These are phyloP conservation scores for Biscogniauxia mediterranea DNA, from an alignment of 2,329 filamentous ascomycete genomes.

Conservation along the genomic window DNA sequence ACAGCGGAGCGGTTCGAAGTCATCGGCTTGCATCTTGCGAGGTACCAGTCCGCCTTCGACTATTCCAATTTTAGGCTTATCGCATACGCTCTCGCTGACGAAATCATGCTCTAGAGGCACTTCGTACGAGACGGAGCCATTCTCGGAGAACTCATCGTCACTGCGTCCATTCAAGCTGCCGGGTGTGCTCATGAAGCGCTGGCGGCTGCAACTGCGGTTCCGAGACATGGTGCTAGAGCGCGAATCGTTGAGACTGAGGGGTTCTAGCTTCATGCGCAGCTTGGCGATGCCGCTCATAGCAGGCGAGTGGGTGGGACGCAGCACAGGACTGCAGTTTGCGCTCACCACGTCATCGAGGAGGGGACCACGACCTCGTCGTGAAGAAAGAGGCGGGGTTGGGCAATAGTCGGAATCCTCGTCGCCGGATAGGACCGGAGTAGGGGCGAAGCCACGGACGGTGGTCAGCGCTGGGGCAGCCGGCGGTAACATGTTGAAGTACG, in stretches of 20 bases:
- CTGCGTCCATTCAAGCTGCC: constrained; percentile 53
- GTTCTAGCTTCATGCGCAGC: constrained; percentile 78
- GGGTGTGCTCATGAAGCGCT: constrained; percentile 51
- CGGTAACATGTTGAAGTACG: constrained; percentile 41
- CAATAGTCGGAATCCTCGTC: constrained; percentile 57
- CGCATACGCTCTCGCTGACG: constrained; percentile 62
- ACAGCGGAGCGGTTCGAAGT: constrained; percentile 88
- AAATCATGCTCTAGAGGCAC: constrained; percentile 84
- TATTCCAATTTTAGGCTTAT: constrained; percentile 35
- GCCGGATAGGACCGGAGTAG: constrained; percentile 53
- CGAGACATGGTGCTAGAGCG: constrained; percentile 57
- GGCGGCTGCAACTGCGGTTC: constrained; percentile 53
- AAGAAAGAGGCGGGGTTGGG: constrained; percentile 38
- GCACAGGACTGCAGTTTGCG: constrained; percentile 60
- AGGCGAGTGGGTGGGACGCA: constrained; percentile 53
- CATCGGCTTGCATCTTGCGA: constrained; percentile 84
- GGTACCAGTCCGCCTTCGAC: constrained; percentile 54
- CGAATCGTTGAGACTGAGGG: constrained; percentile 62
- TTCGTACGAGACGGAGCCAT: constrained; percentile 73
- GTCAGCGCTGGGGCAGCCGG: constrained; percentile 49
- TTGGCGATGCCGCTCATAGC: constrained; percentile 74
- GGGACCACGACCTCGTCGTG: constrained; percentile 38
- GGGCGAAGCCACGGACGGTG: constrained; percentile 56
- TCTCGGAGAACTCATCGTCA: constrained; percentile 69
- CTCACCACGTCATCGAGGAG: constrained; percentile 58